phyloP scores from a whole-genome alignment of 2,329 filamentous ascomycete genomes.

The Chlorencoelia australis region DNA sequence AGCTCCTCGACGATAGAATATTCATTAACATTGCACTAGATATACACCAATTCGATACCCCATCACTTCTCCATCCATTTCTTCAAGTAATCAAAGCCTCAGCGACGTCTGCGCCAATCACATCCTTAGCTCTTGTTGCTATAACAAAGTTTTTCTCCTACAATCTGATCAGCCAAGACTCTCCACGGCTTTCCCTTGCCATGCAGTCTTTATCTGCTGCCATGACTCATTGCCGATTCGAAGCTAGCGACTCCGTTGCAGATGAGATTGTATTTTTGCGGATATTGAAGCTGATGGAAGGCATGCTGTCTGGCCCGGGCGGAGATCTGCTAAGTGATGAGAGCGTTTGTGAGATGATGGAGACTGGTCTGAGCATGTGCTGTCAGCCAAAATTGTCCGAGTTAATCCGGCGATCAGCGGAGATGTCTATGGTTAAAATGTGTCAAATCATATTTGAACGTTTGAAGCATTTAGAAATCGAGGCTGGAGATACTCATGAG shows the following conservation, averaged over 20 bases:
- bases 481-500: slow-evolving; percentile 57
- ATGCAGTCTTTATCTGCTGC: slow-evolving; percentile 94
- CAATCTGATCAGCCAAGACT: slow-evolving; percentile 74
- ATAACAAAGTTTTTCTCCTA: slow-evolving; percentile 97
- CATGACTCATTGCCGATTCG: slow-evolving; percentile 95
- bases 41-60: slow-evolving; percentile 80
- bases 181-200: slow-evolving; percentile 77
- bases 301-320: slow-evolving; percentile 89
- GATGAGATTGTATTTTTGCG: slow-evolving; percentile 92
- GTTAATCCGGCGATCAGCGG: slow-evolving; percentile 78
- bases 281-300: slow-evolving; percentile 95
- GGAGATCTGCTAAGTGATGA: slow-evolving; percentile 93
- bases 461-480: slow-evolving; percentile 74
- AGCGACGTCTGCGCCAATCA: slow-evolving; percentile 91
- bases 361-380: slow-evolving; percentile 92
- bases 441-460: slow-evolving; percentile 97
- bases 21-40: slow-evolving; percentile 44
- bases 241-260: slow-evolving; percentile 87
- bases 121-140: slow-evolving; percentile 83
- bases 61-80: slow-evolving; percentile 83
- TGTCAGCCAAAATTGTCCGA: slow-evolving; percentile 89
- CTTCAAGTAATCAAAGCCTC: slow-evolving; percentile 94
- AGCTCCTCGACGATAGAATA: slow-evolving; percentile 16
- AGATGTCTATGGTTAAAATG: slow-evolving; percentile 98
- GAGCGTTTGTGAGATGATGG: slow-evolving; percentile 99